phyloP scores from a whole-genome alignment of 257 asterid species.

The Ligustrum vulgare region DNA sequence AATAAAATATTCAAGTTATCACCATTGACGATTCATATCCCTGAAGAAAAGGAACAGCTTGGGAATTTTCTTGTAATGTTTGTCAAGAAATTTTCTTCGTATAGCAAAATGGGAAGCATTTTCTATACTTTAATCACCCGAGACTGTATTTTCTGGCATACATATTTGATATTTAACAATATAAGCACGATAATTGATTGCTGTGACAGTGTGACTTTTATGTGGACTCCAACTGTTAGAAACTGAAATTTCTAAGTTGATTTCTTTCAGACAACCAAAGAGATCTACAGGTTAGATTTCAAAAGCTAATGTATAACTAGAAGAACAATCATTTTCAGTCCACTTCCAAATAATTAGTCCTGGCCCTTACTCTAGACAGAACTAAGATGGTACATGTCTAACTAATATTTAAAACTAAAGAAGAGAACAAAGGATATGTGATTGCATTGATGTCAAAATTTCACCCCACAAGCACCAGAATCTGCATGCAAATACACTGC shows the following conservation, averaged over 20 bases:
- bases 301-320: not conserved
- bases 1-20: not conserved
- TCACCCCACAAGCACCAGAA: not conserved
- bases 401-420: not conserved
- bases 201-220: not conserved
- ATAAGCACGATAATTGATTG: not conserved
- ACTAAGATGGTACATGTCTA: not conserved
- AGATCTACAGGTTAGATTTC: not conserved
- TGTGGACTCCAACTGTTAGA: not conserved
- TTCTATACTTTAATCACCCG: not conserved
- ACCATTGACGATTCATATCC: not conserved
- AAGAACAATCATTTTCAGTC: not conserved
- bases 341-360: not conserved
- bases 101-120: not conserved
- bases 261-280: not conserved
- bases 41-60: not conserved
- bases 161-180: not conserved
- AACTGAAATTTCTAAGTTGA: not conserved
- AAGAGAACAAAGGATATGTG: not conserved
- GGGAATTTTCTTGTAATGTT: not conserved
- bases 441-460: not conserved
- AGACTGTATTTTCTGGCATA: not conserved
- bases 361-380: not conserved
- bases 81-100: not conserved
- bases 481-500: not conserved